Evolutionary conservation across 2,329 filamentous ascomycete species (phyloP), one percentile per base, ranked within the genome.

Genomic region (Xylaria sp.): DNA sequence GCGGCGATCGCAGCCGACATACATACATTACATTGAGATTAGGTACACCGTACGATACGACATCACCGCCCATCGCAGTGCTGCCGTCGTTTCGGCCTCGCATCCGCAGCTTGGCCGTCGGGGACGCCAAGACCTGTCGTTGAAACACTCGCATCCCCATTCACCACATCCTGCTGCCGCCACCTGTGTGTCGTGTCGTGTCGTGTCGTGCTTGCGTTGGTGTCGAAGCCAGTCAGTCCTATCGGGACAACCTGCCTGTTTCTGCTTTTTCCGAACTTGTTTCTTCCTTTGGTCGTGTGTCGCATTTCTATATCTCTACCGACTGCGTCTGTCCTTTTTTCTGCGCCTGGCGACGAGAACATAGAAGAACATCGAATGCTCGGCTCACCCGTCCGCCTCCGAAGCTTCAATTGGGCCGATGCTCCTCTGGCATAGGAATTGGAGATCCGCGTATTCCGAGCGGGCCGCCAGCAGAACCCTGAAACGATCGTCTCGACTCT

Each of bases 1-100:
- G 42, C 57, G 36, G 51, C 57, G 57, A 61, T 59, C 66, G 57
- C 26, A 49, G 54, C 58, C 58, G n/a, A 48, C 44, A 42, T 17
- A 51, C 57, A 59, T 42, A 59, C 26, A 17, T 15, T 28, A 20
- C n/a, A 36, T 26, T 38, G 13, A 42, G 11, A 60, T 9, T 26
- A 36, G 48, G 6, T 49, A 23, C 56, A 61, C 36, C 36, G 23
- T 57, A 38, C 64, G 31, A 59, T 61, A 57, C 59, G 33, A 48
- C 64, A 15, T 58, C 54, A 5, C 38, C 31, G n/a, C 42, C 17
- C 69, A 56, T 71, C 67, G 65, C 69, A 66, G 66, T 59, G 71
- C n/a, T 53, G 61, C 64, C 64, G 70, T 62, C 71, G 75, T 77
- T 75, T 76, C 74, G 73, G 76, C 74, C 68, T 72, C 66, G 40